A percentile compares a stretch with the other conserved stretches of the same genome.
Evolutionary conservation across 352 stramenopile genomes (phyloP).

Genomic region (Globisporangium spiculum): DNA sequence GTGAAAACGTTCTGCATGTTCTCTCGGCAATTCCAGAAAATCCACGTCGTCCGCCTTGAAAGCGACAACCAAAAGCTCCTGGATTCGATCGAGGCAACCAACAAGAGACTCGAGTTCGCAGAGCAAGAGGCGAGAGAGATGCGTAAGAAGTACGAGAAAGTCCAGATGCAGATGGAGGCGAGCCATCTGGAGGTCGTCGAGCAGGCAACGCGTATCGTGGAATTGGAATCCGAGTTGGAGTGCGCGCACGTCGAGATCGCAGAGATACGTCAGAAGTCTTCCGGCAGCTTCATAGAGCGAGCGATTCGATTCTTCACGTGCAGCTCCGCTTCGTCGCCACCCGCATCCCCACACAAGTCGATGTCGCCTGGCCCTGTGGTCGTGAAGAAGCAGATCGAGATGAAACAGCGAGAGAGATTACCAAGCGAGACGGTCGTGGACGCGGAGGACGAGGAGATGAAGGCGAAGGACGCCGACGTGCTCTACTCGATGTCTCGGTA

Average conservation of each 20-base stretch:
- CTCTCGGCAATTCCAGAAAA: conserved; percentile 49
- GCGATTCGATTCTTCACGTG: conserved; percentile 87
- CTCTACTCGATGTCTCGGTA: conserved; percentile 53
- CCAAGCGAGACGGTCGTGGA: conserved; percentile 35
- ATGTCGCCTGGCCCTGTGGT: conserved; percentile 24
- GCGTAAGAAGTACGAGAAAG: conserved; percentile 49
- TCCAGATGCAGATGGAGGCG: conserved; percentile 56
- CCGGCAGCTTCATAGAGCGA: conserved; percentile 50
- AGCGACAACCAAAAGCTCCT: conserved; percentile 55
- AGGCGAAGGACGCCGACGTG: conserved; percentile 52
- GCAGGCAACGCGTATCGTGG: conserved; percentile 53
- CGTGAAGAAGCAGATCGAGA: conserved; percentile 26
- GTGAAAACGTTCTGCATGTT: conserved; percentile 51
- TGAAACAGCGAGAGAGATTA: conserved; percentile 24
- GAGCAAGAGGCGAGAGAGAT: conserved; percentile 45
- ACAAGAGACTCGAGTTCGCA: conserved; percentile 33
- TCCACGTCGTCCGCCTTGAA: conserved; percentile 74
- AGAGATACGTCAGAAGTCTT: conserved; percentile 42
- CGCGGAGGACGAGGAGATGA: conserved; percentile 51
- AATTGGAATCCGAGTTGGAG: conserved; percentile 59
- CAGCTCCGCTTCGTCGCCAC: conserved; percentile 48
- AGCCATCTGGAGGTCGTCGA: conserved; percentile 51
- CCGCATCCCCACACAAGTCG: conserved; percentile 33
- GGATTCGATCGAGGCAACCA: conserved; percentile 35
- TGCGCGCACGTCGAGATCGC: conserved; percentile 44